phyloP scores from a whole-genome alignment of 352 stramenopile genomes.

The Globisporangium orthogonon region DNA sequence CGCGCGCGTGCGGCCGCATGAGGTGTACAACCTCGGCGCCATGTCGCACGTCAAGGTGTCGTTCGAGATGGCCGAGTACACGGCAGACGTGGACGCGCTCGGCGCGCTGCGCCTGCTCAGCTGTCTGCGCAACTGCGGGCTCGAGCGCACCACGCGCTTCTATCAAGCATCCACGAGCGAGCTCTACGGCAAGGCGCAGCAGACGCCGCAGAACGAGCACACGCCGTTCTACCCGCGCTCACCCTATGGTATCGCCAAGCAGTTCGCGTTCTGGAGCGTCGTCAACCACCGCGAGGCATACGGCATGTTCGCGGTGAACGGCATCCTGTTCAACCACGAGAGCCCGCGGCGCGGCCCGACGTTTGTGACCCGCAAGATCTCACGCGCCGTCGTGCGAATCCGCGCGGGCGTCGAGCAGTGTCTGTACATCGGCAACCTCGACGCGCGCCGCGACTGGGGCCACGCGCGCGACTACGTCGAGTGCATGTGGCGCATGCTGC shows the following conservation, averaged over 20 bases:
- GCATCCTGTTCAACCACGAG: slow-evolving; percentile 99
- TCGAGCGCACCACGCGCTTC: slow-evolving; percentile 70
- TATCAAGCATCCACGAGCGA: slow-evolving; percentile 98
- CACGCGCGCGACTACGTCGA: slow-evolving; percentile 98
- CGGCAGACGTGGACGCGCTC: slow-evolving; percentile 95
- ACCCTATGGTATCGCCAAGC: slow-evolving; percentile 97
- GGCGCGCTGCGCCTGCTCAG: slow-evolving; percentile 96
- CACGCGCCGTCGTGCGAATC: slow-evolving; percentile 93
- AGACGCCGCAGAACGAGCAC: slow-evolving; percentile 94
- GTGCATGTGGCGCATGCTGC: slow-evolving; percentile 99
- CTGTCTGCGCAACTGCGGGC: slow-evolving; percentile 92
- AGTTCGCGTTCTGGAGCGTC: slow-evolving; percentile 99
- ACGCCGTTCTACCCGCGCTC: slow-evolving; percentile 99
- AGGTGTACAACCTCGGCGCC: slow-evolving; percentile 99
- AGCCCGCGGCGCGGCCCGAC: slow-evolving; percentile 95
- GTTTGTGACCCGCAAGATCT: slow-evolving; percentile 99
- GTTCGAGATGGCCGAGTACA: slow-evolving; percentile 99
- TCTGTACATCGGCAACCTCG: slow-evolving; percentile 97
- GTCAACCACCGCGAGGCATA: slow-evolving; percentile 99
- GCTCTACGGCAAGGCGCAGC: slow-evolving; percentile 96
- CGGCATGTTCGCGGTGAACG: slow-evolving; percentile 92
- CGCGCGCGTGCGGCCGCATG: slow-evolving; percentile 90
- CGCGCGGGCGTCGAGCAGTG: slow-evolving; percentile 88
- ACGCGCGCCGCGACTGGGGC: slow-evolving; percentile 98
- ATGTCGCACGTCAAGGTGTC: slow-evolving; percentile 99